Evolutionary conservation across 805 yeast genomes (phyloP).

Genomic region (Wickerhamiella slavikovae): DNA sequence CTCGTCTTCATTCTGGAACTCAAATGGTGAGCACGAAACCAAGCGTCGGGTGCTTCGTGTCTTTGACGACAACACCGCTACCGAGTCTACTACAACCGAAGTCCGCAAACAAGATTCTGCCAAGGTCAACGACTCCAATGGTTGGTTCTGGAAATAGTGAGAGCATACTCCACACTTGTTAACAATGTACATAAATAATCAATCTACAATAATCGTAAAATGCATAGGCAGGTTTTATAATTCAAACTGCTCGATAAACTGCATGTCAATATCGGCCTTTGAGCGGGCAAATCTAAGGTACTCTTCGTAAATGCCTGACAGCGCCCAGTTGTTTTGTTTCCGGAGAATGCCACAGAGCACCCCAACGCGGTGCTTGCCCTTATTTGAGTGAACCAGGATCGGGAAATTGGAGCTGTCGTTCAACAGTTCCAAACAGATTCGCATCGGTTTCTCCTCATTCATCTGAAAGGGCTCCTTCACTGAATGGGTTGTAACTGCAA

Average conservation of each 20-base stretch:
- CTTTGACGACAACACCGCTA: no score
- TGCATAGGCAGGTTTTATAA: no score
- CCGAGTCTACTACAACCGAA: no score
- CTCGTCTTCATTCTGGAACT: no score
- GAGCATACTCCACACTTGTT: no score
- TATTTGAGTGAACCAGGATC: slow-evolving; percentile 73
- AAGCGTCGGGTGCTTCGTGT: no score
- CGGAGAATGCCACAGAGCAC: slow-evolving; percentile 83
- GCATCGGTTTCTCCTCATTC: slow-evolving; percentile 38
- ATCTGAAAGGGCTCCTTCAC: slow-evolving; percentile 54
- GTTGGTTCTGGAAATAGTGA: no score
- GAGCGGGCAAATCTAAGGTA: slow-evolving; percentile 85
- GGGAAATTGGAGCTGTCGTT: slow-evolving; percentile 49
- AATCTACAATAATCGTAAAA: no score
- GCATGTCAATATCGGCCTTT: slow-evolving; percentile 72
- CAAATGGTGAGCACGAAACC: no score
- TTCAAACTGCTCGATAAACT: slow-evolving; percentile 66
- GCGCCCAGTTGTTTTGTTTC: slow-evolving; percentile 82
- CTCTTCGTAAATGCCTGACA: slow-evolving; percentile 84
- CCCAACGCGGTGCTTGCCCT: slow-evolving; percentile 94
- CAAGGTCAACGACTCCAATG: no score
- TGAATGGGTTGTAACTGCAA: slow-evolving; percentile 43
- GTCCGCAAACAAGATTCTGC: no score
- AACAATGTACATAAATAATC: no score
- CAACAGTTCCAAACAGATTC: slow-evolving; percentile 18